A percentile compares a stretch with the other conserved stretches of the same genome.
Conservation (phyloP, 257 asterid genomes). For the Capsicum rhomboideum region DNA sequence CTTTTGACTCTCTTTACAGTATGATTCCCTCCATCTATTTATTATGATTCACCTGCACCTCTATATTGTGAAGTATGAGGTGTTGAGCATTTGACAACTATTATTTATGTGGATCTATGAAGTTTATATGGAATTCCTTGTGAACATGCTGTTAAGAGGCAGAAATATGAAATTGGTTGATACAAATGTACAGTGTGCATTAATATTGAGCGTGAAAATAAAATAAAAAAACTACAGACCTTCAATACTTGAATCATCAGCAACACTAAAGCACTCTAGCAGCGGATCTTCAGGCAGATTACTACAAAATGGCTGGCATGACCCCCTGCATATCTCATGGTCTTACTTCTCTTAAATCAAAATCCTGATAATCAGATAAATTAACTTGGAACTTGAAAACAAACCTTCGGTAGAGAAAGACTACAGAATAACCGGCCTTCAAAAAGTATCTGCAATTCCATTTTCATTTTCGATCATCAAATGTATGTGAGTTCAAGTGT, state of each 20-base stretch:
- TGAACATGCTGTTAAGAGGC: not conserved
- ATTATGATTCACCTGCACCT: not conserved
- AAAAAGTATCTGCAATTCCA: conserved; percentile 60
- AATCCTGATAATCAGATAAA: not conserved
- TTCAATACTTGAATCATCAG: conserved; percentile 39
- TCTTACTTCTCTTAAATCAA: not conserved
- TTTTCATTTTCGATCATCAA: not conserved
- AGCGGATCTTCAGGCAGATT: conserved; percentile 80
- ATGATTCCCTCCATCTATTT: not conserved
- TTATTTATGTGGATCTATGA: not conserved
- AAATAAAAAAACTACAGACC: conserved; percentile 29
- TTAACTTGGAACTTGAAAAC: not conserved
- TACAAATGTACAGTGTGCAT: not conserved
- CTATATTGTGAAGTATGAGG: not conserved
- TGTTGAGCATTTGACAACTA: not conserved
- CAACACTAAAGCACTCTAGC: conserved; percentile 64
- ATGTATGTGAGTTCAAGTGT: not conserved
- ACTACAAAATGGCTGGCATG: conserved; percentile 76
- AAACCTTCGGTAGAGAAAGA: conserved; percentile 80
- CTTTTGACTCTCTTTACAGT: not conserved
- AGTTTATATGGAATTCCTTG: not conserved
- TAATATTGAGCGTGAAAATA: not conserved
- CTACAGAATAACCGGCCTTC: conserved; percentile 78
- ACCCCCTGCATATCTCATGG: conserved; percentile 46
- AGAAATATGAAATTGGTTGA: not conserved